Conservation (phyloP, 1,139 yeast species). For the Geotrichum bryndzae region DNA sequence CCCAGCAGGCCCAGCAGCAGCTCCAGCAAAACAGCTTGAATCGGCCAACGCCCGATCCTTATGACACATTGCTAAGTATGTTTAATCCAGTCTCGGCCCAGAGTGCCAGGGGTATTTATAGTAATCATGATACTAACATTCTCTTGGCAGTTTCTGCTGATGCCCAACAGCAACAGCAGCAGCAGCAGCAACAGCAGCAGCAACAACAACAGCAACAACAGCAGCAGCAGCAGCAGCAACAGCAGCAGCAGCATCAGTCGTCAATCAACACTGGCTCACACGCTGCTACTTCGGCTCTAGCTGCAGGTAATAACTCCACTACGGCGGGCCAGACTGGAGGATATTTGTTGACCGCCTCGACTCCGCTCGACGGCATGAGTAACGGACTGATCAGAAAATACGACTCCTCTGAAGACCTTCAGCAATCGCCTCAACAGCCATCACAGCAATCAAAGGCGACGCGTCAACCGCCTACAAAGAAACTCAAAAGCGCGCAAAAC, state of each 20-base stretch:
- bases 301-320: background rate
- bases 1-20: conserved; percentile 2
- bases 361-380: background rate
- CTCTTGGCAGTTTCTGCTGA: background rate
- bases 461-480: background rate
- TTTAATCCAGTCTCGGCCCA: conserved; percentile 1
- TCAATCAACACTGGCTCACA: background rate
- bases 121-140: background rate
- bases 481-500: background rate
- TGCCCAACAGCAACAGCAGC: background rate
- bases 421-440: background rate
- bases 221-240: conserved; percentile 11
- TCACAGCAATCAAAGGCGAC: background rate
- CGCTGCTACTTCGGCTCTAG: background rate
- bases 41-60: conserved; percentile 13
- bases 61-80: conserved; percentile 12
- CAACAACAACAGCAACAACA: background rate
- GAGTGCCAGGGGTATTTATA: background rate
- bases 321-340: background rate
- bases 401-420: background rate
- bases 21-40: background rate
- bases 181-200: conserved; percentile 11
- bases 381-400: background rate
- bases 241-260: conserved; percentile 1
- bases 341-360: background rate